Evolutionary conservation across 805 yeast genomes (phyloP), one percentile per base, ranked within the genome.

Genomic region (Komagataella phaffii): DNA sequence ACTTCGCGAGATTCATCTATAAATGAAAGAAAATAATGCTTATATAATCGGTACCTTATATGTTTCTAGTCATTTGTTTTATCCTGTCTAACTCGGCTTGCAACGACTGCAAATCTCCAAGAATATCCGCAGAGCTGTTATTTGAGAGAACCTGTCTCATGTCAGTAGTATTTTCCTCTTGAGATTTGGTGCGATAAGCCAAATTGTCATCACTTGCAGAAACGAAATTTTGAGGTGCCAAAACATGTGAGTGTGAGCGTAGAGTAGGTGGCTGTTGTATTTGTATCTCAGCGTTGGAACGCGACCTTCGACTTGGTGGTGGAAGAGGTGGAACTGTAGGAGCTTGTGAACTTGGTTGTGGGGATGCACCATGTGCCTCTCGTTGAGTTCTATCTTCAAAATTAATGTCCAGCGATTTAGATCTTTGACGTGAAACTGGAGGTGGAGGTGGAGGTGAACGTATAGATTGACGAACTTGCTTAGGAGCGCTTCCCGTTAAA

Each of bases 51-150:
- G 17, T 48, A n/a, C 8, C 40, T n/a, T 19, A 49, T 12, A 19
- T 43, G 4, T 44, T 18, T 43, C 23, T 43, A 7, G 46, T 49
- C 48, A 51, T 47, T 14, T 47, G 40, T 24, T 48, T 45, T 30
- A 51, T 51, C n/a, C 48, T 10, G 45, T 84, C 85, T 19, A 84
- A 88, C 62, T 84, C 89, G 44, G 74, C 82, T 58, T 83, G 88
- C 49, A 84, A 69, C 7, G 83, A 83, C 59, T 75, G 76, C 53
- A 84, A 68, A 59, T 83, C 85, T 48, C 83, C 81, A 56, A 84
- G 64, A 19, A 83, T 77, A 54, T 30, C 40, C 40, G 40, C 40
- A 3, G 40, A 30, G 14, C 40, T 30, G 40, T 30, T 30, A 30
- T 30, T 30, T 30, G 40, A 30, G 14, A 30, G 40, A 30, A 30